A percentile compares a stretch with the other conserved stretches of the same genome.
Conservation (phyloP, 257 asterid species). For the Penstemon newberryi region DNA sequence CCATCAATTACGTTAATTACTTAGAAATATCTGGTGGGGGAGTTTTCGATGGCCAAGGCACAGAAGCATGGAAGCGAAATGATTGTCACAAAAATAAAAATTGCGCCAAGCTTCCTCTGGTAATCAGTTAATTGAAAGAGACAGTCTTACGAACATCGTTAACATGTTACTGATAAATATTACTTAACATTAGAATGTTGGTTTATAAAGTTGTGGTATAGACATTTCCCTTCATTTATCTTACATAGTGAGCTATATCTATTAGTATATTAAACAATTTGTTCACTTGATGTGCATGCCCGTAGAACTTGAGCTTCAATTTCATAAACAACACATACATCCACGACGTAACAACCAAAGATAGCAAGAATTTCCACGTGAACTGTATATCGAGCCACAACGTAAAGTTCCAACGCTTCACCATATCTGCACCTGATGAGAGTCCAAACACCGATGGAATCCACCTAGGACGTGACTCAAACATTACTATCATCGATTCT, state of each 20-base stretch:
- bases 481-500: constrained; percentile 16
- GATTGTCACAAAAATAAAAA: constrained; percentile 36
- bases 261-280: neutral
- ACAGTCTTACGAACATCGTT: no score
- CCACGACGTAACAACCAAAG: constrained; percentile 34
- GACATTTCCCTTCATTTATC: no score
- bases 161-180: neutral
- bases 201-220: no score
- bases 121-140: neutral
- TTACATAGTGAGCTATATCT: constrained; percentile 26
- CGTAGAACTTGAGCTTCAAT: constrained; percentile 45
- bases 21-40: constrained; percentile 54
- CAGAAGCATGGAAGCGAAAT: constrained; percentile 41
- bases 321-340: constrained; percentile 37
- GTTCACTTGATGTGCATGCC: neutral
- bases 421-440: neutral
- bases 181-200: no score
- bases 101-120: constrained; percentile 42
- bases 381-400: no score
- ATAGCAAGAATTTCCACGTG: no score
- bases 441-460: constrained; percentile 52
- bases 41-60: constrained; percentile 47
- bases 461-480: constrained; percentile 31
- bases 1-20: constrained; percentile 34
- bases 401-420: no score